Evolutionary conservation across 164 flowering plant species (phyloP).

Genomic region (grape (Vitis vinifera)): ASM3070453v1 NC_081808.1:10161001-10161500

Average conservation of each 20-base stretch:
- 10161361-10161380: conserved; percentile 40
- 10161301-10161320: conserved; percentile 11
- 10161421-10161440: conserved; percentile 29
- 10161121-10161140: too few species aligned
- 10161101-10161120: too few species aligned
- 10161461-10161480: conserved; percentile 29
- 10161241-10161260: conserved; percentile 16
- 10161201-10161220: conserved; percentile 37
- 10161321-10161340: conserved; percentile 27
- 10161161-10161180: background rate
- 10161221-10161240: conserved; percentile 16
- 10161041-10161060: too few species aligned
- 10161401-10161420: conserved; percentile 27
- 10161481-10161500: conserved; percentile 35
- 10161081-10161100: too few species aligned
- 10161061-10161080: too few species aligned
- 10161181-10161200: conserved; percentile 8
- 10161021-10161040: too few species aligned
- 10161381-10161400: conserved; percentile 37
- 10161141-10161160: too few species aligned
- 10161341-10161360: conserved; percentile 55
- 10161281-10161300: conserved; percentile 22
- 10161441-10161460: conserved; percentile 34
- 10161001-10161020: too few species aligned
- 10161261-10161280: conserved; percentile 25